Evolutionary conservation across 345 rosid species (phyloP).

Genomic region (Syzygium aromaticum): DNA sequence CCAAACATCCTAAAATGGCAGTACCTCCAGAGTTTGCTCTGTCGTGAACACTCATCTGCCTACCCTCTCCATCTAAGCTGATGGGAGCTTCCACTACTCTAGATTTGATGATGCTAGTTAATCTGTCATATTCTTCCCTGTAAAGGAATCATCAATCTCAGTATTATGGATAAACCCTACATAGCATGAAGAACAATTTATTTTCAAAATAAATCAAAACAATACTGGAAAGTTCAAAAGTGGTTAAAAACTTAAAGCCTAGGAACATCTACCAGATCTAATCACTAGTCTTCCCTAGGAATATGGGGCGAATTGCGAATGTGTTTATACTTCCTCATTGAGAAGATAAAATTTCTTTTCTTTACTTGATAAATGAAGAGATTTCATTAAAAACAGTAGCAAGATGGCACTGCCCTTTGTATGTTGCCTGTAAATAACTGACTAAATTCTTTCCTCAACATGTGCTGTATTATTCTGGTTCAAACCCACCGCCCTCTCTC

Average conservation of each 20-base stretch:
- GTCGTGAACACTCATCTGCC: slow-evolving; percentile 13
- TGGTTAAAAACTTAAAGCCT: background rate
- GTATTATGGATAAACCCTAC: background rate
- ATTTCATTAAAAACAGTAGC: background rate
- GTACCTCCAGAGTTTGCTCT: slow-evolving; percentile 6
- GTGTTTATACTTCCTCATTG: background rate
- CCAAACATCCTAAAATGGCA: slow-evolving; percentile 12
- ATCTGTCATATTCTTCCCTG: slow-evolving; percentile 81
- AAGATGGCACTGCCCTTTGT: background rate
- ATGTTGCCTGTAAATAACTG: background rate
- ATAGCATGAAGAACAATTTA: background rate
- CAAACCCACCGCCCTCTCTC: background rate
- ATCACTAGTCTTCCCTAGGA: background rate
- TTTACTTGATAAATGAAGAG: background rate
- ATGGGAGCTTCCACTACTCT: slow-evolving; percentile 44
- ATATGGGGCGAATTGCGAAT: background rate
- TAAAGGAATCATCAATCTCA: background rate
- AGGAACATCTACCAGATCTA: background rate
- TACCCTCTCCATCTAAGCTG: slow-evolving; percentile 13
- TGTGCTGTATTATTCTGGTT: background rate
- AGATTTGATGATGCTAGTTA: slow-evolving; percentile 58
- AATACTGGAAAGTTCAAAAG: background rate
- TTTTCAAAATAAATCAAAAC: background rate
- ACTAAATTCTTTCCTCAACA: background rate
- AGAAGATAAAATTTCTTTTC: background rate